A percentile compares a stretch with the other conserved stretches of the same genome.
Evolutionary conservation across 768 basidiomycete genomes (phyloP).

Genomic region (Clavulina sp.): DNA sequence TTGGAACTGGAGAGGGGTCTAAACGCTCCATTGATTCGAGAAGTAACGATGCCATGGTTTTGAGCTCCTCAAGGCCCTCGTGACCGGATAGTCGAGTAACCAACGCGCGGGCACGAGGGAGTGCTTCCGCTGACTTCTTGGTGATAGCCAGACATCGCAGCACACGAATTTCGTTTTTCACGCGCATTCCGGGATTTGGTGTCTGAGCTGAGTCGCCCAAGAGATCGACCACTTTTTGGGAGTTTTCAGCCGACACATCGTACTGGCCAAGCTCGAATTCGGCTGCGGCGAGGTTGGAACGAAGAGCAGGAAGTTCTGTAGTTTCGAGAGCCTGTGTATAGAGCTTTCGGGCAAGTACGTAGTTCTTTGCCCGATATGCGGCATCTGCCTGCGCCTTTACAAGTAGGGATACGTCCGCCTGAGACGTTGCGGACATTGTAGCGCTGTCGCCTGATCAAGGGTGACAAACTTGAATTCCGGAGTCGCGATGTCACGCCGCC

Average conservation of each 20-base stretch:
- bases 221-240: not conserved
- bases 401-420: no score
- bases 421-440: no score
- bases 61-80: not conserved
- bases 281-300: not conserved
- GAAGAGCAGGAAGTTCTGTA: not conserved
- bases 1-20: not conserved
- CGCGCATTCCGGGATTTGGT: not conserved
- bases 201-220: not conserved
- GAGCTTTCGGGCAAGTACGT: not conserved
- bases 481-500: no score
- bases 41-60: not conserved
- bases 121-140: not conserved
- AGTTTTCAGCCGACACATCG: not conserved
- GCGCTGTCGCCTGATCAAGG: no score
- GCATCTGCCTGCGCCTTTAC: not conserved
- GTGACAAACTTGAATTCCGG: no score
- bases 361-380: not conserved
- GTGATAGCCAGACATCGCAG: not conserved
- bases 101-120: no score
- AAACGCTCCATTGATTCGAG: not conserved
- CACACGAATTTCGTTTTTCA: not conserved
- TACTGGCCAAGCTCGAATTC: not conserved
- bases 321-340: not conserved
- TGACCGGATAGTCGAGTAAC: not conserved